phyloP scores from a whole-genome alignment of 2,329 filamentous ascomycete species.

The Penicillium sclerotigenum region DNA sequence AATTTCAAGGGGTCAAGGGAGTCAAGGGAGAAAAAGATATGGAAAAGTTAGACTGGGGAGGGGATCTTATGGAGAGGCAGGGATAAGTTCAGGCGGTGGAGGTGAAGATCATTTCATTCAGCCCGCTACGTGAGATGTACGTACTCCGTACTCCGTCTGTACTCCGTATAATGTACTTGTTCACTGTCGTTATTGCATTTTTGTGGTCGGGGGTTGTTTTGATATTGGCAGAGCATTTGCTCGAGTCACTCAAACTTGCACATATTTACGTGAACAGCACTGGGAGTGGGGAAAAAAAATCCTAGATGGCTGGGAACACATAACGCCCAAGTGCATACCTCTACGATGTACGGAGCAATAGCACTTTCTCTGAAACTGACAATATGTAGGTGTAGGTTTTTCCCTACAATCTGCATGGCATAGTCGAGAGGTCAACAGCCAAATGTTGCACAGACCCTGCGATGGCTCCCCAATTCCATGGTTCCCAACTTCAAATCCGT shows the following conservation, averaged over 20 bases:
- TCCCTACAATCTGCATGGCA: conserved; percentile 5
- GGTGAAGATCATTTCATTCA: conserved; percentile 16
- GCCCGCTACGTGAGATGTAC: not conserved
- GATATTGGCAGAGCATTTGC: not conserved
- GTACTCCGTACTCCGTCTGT: not conserved
- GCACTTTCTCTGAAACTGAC: not conserved
- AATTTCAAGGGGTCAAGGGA: not conserved
- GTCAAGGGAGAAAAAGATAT: not conserved
- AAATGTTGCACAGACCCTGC: conserved; percentile 12
- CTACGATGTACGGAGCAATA: not conserved
- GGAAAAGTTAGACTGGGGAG: conserved; percentile 2
- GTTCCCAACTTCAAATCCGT: not conserved
- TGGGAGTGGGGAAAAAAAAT: not conserved
- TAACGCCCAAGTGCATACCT: not conserved
- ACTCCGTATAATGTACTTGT: not conserved
- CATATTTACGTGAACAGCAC: not conserved
- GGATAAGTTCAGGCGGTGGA: conserved; percentile 26
- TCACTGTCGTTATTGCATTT: not conserved
- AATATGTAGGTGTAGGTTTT: not conserved
- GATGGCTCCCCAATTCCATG: not conserved
- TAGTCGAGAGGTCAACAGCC: conserved; percentile 2
- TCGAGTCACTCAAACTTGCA: not conserved
- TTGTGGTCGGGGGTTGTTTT: not conserved
- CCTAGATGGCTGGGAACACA: not conserved
- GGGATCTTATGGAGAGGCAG: conserved; percentile 18